These are phyloP conservation scores for Rhizopus stolonifer DNA, from an alignment of 371 early-diverging fungal genomes.

Conservation along the genomic window DNA sequence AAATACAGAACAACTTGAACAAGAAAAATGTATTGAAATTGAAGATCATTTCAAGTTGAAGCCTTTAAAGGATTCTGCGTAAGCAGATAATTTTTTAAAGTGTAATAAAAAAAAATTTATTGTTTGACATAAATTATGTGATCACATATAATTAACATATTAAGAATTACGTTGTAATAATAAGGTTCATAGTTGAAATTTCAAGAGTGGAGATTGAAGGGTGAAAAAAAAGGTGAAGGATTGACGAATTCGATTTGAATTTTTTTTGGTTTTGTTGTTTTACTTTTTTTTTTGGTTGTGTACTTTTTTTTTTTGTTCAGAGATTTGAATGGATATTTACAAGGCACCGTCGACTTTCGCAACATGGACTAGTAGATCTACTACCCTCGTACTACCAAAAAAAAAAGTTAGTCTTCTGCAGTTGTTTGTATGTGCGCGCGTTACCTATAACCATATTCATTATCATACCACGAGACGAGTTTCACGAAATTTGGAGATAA, in stretches of 20 bases:
- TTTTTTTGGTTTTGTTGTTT: conserved; percentile 16
- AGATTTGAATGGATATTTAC: conserved; percentile 7
- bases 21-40: conserved; percentile 74
- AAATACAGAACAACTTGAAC: conserved; percentile 64
- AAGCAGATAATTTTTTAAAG: not conserved
- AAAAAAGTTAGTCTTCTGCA: conserved; percentile 18
- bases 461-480: conserved; percentile 83
- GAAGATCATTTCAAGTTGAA: conserved; percentile 58
- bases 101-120: not conserved
- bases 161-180: conserved; percentile 8
- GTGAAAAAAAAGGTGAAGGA: conserved; percentile 2
- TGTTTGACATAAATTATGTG: conserved; percentile 8
- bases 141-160: conserved; percentile 19
- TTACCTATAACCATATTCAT: conserved; percentile 88
- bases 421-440: conserved; percentile 22
- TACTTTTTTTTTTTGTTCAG: conserved; percentile 10
- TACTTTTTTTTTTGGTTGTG: conserved; percentile 16
- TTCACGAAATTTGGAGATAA: conserved; percentile 97
- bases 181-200: too few species aligned
- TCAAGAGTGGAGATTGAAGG: not conserved
- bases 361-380: conserved; percentile 79
- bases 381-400: conserved; percentile 56
- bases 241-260: conserved; percentile 2
- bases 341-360: conserved; percentile 52
- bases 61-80: conserved; percentile 42